Evolutionary conservation across 768 basidiomycete species (phyloP), one percentile per base, ranked within the genome.

Genomic region (Sarcodon sp.): DNA sequence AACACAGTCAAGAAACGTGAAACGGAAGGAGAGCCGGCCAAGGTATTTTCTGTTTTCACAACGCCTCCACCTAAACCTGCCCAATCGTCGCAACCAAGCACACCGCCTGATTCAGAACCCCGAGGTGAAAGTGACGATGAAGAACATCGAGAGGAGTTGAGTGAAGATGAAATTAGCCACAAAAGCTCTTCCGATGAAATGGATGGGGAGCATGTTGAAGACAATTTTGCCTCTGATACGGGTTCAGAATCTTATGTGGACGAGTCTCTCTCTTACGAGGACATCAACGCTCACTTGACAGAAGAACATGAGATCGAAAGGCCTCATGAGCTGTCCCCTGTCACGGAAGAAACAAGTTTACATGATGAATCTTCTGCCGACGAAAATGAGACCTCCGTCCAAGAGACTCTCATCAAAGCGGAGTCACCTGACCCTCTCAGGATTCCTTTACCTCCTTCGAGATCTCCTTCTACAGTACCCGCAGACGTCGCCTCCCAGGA

Each of bases 261-360:
- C 15, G 53, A 39, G 7, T 37, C 38, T 8, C 33, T 31, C 43
- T 47, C 45, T 44, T 33, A 54, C 9, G 61, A 57, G 27, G 55
- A 55, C 1, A 57, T 59, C 9, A 54, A 54, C 7, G 50, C 51
- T n/a, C 53, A 55, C 3, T 45, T 48, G 0, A 55, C 54, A 41
- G 60, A 57, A 5, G 64, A 62, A 36, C 53, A 60, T 3, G 64
- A 63, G 34, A 62, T 56, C 34, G 62, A 61, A 41, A 69, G 39
- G 27, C 39, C 39, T 41, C 39, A 41, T 41, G 39, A 41, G 4
- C 39, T 41, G 27, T 41, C 39, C 39, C 39, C 39, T 27, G 39
- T 41, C 39, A 27, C 39, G 8, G 39, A 41, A 41, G 39, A 41
- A 13, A 41, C 39, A 15, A 41, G 16, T 15, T 27, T 41, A 7